These are phyloP conservation scores for Leccinum proliferum DNA, from an alignment of 1,284 basidiomycete genomes.

Conservation along the genomic window DNA sequence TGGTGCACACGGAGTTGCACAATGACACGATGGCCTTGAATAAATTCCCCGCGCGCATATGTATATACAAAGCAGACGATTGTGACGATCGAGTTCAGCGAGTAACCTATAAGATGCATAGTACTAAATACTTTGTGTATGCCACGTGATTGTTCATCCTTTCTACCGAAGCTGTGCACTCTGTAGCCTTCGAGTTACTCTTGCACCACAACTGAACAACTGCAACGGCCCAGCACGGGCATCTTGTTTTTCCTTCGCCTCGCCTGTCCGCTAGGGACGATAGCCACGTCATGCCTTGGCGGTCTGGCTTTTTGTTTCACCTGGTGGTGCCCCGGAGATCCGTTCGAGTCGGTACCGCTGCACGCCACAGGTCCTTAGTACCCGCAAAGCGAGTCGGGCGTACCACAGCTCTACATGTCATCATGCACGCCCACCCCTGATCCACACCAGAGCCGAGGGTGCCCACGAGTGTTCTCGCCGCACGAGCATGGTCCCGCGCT, in stretches of 20 bases:
- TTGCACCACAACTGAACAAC: not conserved
- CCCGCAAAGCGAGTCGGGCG: too few species aligned
- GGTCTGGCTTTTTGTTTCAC: constrained; percentile 81
- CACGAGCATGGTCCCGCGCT: too few species aligned
- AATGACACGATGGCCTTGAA: not conserved
- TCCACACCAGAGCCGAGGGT: too few species aligned
- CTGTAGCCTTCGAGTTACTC: not conserved
- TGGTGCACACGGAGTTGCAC: not conserved
- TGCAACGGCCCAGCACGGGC: constrained; percentile 52
- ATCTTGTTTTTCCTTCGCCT: constrained; percentile 84
- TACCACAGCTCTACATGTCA: too few species aligned
- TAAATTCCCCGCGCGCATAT: not conserved
- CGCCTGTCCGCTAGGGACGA: constrained; percentile 68
- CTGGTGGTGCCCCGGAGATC: too few species aligned
- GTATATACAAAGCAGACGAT: not conserved
- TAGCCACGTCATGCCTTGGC: constrained; percentile 77
- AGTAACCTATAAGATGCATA: not conserved
- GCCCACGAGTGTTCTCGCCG: too few species aligned
- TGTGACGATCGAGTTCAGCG: not conserved
- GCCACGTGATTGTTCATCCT: too few species aligned
- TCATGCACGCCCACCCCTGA: too few species aligned
- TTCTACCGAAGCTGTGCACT: not conserved
- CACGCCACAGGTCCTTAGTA: too few species aligned
- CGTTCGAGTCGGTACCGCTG: too few species aligned
- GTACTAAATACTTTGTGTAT: too few species aligned